Evolutionary conservation across 108 stramenopile genomes (phyloP), one percentile per base, ranked within the genome.

Genomic region (Cyclotella cryptica): DNA sequence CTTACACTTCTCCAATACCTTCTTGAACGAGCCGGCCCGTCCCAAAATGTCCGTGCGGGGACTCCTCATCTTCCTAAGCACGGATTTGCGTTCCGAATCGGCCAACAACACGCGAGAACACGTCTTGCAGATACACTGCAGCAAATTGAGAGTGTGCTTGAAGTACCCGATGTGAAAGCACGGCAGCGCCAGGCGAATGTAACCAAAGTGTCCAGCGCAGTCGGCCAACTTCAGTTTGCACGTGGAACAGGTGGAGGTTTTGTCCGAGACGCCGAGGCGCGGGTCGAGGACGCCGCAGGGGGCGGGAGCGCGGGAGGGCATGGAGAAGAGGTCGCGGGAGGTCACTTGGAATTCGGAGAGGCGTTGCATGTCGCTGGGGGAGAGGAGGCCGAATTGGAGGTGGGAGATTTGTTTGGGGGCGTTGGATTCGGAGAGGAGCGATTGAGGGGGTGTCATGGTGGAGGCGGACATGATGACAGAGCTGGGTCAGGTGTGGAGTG

Each of bases 161-260:
- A 98, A 85, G 82, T 94, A 99, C 7, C 99, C 99, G 63, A 98
- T 97, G 86, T 99, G 98, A 78, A 98, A 99, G 63, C 98, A 97
- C 3, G 99, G 99, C 52, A 99, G 87, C 13, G 96, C 93, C 35
- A 99, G 77, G 41, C 90, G 85, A 70, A 99, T 97, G 85, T 97
- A 94, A 0, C 98, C 99, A 78, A 87, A 99, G 72, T 98, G 98
- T 7, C 99, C 99, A 0, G 97, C 97, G 81, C 98, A 98, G 80
- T 98, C 97, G 27, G 87, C 89, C 64, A 97, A 71, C 79, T 96
- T 96, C 14, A 77, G 77, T 81, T 96, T 92, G 82, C 99, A 98
- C 10, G 99, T 99, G 49, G 86, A 76, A 74, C 98, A 99, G 19
- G 88, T 84, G 30, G 87, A 81, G 3, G 80, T 74, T 71, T 98